These are phyloP conservation scores for Bassia scoparia DNA, from an alignment of 148 eudicot species.

Conservation along the genomic window DNA sequence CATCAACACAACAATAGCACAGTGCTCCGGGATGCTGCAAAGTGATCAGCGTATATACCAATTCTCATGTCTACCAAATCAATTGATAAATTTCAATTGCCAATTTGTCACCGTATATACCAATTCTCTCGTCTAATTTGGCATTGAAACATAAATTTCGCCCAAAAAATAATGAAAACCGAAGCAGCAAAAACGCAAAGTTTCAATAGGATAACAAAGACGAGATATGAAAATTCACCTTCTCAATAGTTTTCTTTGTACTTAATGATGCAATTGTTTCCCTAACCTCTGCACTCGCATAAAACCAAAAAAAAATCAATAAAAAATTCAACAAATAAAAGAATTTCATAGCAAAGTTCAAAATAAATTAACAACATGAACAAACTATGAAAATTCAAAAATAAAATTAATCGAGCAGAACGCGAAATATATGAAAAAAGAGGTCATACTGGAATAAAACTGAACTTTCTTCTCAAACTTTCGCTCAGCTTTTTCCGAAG, in stretches of 20 bases:
- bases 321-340: neutral
- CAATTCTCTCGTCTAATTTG: too few species aligned
- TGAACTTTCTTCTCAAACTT: constrained; percentile 66
- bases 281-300: constrained; percentile 47
- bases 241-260: constrained; percentile 50
- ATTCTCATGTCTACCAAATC: neutral
- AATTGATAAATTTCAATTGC: neutral
- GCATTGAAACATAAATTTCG: neutral
- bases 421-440: neutral
- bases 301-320: neutral
- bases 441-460: constrained; percentile 56
- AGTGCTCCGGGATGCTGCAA: neutral
- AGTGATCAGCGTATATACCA: neutral
- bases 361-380: neutral
- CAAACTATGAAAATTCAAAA: neutral
- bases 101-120: neutral
- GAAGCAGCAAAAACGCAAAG: neutral
- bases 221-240: constrained; percentile 34
- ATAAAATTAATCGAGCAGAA: neutral
- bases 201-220: neutral
- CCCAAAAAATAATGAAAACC: neutral
- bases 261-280: constrained; percentile 44
- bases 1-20: too few species aligned
- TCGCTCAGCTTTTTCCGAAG: constrained; percentile 42
- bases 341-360: neutral